Percentiles rank a stretch among this genome's conserved stretches.
Conservation (phyloP, 441 rosid species). For the Gossypium gossypioides region DNA sequence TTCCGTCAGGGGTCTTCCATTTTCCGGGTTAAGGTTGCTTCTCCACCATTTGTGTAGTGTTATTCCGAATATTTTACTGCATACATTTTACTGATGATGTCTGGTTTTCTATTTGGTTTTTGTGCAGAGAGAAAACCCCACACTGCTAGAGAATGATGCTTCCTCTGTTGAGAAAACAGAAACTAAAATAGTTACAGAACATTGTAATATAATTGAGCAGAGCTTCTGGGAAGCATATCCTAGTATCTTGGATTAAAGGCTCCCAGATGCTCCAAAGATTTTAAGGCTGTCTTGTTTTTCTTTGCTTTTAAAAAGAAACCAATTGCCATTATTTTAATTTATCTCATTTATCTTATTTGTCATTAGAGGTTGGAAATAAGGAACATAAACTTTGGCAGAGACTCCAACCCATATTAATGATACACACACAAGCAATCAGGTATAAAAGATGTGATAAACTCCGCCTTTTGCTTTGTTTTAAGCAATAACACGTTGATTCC, state of each 20-base stretch:
- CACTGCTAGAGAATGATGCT: slow-evolving; percentile 15
- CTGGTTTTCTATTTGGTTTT: neutral
- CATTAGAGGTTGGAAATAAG: neutral
- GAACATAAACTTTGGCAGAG: neutral
- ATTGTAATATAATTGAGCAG: slow-evolving; percentile 56
- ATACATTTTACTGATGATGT: neutral
- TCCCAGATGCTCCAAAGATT: neutral
- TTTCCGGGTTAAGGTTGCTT: slow-evolving; percentile 37
- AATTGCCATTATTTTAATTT: neutral
- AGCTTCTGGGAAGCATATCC: slow-evolving; percentile 58
- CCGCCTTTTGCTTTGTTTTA: neutral
- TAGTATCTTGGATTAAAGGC: slow-evolving; percentile 30
- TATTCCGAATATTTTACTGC: neutral
- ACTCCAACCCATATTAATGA: neutral
- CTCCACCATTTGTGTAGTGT: neutral
- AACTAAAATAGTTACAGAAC: slow-evolving; percentile 34
- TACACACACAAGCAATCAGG: neutral
- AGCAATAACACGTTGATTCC: neutral
- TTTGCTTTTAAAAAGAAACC: neutral
- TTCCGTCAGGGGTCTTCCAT: slow-evolving; percentile 75
- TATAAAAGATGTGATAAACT: neutral
- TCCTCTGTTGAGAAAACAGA: slow-evolving; percentile 7
- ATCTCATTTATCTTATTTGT: neutral
- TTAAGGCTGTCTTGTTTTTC: neutral
- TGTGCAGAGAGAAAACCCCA: slow-evolving; percentile 24